Evolutionary conservation across 345 rosid species (phyloP), one percentile per base, ranked within the genome.

Genomic region (Kernera saxatilis): DNA sequence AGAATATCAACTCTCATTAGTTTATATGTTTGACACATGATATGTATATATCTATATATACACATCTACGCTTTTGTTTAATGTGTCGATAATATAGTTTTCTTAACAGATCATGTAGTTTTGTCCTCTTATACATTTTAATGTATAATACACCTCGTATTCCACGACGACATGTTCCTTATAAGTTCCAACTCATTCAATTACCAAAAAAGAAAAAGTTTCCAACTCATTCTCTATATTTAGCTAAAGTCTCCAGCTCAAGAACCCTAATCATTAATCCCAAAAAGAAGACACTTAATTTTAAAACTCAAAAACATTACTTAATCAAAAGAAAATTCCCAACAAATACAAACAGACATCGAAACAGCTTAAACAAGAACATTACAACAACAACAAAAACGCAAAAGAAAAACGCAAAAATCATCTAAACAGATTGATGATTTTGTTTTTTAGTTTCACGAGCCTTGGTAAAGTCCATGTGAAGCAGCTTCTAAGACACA

Each of bases 401-500:
- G 23, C 11, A 7, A 25, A 19, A 19, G 30, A 7, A 44, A 17
- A 72, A 60, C 25, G 51, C 37, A 10, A 9, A 46, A 64, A 36
- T 7, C 48, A 57, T 56, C 59, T 54, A 23, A 35, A 41, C n/a
- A 44, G 32, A 25, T 33, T 17, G 29, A 25, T 30, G 41, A 35
- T 26, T 14, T n/a, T 6, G 22, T n/a, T 29, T 10, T 22, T 37
- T 13, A 2, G 19, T 6, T 56, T 75, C 66, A 64, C 51, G 69
- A 82, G 61, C 67, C 78, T 55, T 77, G 80, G 69, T 76, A 73
- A 61, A 84, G 85, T 68, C 89, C 85, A 41, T 78, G 80, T 60
- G 86, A 59, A 77, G 75, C 59, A 41, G 91, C 86, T 61, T 76
- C 74, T 11, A 77, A 74, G 50, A 90, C 88, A 81, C 97, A 92